These are phyloP conservation scores for Aspergillus funiculosus DNA, from an alignment of 495 filamentous ascomycete species.

Conservation along the genomic window DNA sequence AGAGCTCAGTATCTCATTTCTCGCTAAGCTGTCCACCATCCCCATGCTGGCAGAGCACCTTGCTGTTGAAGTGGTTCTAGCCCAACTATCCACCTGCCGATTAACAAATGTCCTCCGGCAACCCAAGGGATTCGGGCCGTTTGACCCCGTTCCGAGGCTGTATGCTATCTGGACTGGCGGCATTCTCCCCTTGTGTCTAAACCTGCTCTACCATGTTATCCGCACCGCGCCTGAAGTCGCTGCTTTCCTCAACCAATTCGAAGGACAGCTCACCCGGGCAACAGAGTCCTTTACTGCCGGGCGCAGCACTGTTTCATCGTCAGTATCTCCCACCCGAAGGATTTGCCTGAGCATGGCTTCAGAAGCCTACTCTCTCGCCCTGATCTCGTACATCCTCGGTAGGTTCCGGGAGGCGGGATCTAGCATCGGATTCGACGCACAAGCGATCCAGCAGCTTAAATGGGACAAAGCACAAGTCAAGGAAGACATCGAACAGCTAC, in stretches of 20 bases:
- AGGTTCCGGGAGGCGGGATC: constrained; percentile 54
- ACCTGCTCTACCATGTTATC: constrained; percentile 77
- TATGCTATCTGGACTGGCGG: constrained; percentile 86
- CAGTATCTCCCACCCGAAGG: constrained; percentile 35
- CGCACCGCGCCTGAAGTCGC: constrained; percentile 75
- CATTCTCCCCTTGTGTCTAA: constrained; percentile 82
- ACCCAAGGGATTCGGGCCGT: constrained; percentile 63
- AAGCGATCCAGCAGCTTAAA: constrained; percentile 57
- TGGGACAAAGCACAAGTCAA: constrained; percentile 65
- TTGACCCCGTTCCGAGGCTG: constrained; percentile 49
- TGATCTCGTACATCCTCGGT: constrained; percentile 62
- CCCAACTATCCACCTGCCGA: constrained; percentile 69
- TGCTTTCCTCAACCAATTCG: constrained; percentile 80
- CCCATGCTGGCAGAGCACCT: constrained; percentile 82
- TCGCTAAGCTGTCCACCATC: constrained; percentile 79
- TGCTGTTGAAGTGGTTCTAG: constrained; percentile 75
- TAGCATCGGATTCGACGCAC: constrained; percentile 51
- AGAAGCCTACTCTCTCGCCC: constrained; percentile 70
- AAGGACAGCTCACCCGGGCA: constrained; percentile 60
- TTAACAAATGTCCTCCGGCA: constrained; percentile 65
- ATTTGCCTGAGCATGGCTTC: constrained; percentile 65
- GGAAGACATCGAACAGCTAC: constrained; percentile 73
- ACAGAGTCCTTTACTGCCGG: constrained; percentile 54
- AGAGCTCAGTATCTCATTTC: constrained; percentile 77
- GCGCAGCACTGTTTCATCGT: constrained; percentile 26